Base-by-base conservation (phyloP, 176 grass and related monocot genomes). In the Carex pumila region DNA sequence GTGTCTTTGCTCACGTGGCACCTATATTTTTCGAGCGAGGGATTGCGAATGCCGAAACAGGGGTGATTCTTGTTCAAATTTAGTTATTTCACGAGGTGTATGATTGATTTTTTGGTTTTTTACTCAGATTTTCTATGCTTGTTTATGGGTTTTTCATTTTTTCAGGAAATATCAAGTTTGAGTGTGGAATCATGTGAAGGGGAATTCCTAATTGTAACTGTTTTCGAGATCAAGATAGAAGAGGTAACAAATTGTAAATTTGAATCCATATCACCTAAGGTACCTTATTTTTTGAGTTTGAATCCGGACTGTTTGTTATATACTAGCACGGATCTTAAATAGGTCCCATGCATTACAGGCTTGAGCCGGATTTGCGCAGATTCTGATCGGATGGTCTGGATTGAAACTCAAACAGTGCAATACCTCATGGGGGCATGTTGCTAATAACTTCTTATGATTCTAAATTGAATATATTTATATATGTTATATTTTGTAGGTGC, bases 1-100 rank as follows among this genome's bases (percentile, higher is more conserved):
- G 93, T 13, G 96, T 98, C 59, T 98, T 95, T 71, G 91, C 93
- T 21, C 93, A 99, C 43, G 71, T 84, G 1, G 93, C 93, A 4
- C 93, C 96, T 13, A 99, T 99, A 34, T 99, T 98, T 85, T 98
- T 91, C 45, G 91, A 99, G 71, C 89, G 93, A 1, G 91, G 93
- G 59, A 95, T 99, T 85, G 93, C 89, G 10, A 84, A 90, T 47
- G 86, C 88, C 78, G 86, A 79, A 79, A 90, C 88, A 5, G 74
- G 81, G 85, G 88, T 90, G 9, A 61, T 10, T 57, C 9, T 37
- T 37, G 0, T 77, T 75, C 60, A 15, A 22, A 78, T 12, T 67
- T 1, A 49, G 70, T 66, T 17, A n/a, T 86, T 81, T 86, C 34
- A 77, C 19, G 60, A 79, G 11, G 2, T 84, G 2, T 60, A 61